These are phyloP conservation scores for Anthracocystis walkeri DNA, from an alignment of 1,284 basidiomycete species.

Conservation along the genomic window DNA sequence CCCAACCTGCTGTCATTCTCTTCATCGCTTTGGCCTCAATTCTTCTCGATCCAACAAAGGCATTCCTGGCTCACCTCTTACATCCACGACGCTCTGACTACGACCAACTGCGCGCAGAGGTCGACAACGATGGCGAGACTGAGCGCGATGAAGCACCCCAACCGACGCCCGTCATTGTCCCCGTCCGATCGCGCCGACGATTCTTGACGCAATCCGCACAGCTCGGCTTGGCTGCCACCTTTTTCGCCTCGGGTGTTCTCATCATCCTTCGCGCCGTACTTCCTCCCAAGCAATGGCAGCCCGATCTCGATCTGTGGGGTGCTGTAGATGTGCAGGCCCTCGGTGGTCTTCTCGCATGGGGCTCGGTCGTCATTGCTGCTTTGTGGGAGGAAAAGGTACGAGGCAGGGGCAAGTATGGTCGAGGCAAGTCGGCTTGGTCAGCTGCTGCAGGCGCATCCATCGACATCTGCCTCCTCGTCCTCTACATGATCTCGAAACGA, in stretches of 20 bases:
- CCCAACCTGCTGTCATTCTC: constrained; percentile 48
- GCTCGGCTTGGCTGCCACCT: constrained; percentile 53
- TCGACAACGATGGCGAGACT: constrained; percentile 14
- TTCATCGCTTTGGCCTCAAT: constrained; percentile 44
- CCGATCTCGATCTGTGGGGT: constrained; percentile 51
- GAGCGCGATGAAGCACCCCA: constrained; percentile 38
- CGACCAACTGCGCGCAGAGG: constrained; percentile 34
- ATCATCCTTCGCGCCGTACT: constrained; percentile 64
- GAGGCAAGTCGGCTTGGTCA: constrained; percentile 54
- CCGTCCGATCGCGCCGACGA: constrained; percentile 56
- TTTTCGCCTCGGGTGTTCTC: constrained; percentile 57
- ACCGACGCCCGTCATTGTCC: constrained; percentile 58
- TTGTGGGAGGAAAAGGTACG: constrained; percentile 57
- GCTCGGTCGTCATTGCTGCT: constrained; percentile 49
- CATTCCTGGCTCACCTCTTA: constrained; percentile 19
- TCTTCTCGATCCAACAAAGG: constrained; percentile 33
- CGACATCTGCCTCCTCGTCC: constrained; percentile 50
- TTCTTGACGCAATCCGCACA: constrained; percentile 47
- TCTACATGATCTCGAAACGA: constrained; percentile 46
- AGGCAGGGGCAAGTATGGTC: constrained; percentile 55
- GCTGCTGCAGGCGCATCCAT: constrained; percentile 24
- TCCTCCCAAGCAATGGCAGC: constrained; percentile 60
- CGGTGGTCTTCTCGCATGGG: constrained; percentile 60
- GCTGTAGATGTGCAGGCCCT: constrained; percentile 59
- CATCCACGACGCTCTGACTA: constrained; percentile 36